Evolutionary conservation across 2,329 filamentous ascomycete species (phyloP), one percentile per base, ranked within the genome.

Genomic region (Colletotrichum aenigma): DNA sequence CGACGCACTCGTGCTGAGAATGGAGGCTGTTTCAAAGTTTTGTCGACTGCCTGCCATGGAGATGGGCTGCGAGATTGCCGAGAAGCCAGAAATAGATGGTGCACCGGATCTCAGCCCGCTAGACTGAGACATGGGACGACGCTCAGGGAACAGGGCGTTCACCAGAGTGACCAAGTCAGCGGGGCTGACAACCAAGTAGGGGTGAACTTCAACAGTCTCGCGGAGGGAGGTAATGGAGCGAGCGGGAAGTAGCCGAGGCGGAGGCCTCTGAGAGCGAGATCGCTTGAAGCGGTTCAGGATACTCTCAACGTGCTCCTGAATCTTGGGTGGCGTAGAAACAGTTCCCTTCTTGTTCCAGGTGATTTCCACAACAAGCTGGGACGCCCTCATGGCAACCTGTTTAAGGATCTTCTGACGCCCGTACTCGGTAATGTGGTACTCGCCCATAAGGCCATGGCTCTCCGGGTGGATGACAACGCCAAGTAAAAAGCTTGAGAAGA

Each of bases 371-470:
- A 96, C 95, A 78, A 95, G 90, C 80, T 94, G 93, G 81, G 96
- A 94, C 66, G 95, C 94, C 77, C 94, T 92, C 82, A 94, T 92
- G 71, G 94, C 95, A 72, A 98, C 93, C 82, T 96, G 94, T 80
- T 93, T 93, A 71, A 94, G 86, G 72, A 94, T 94, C 83, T 93
- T 96, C 81, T 98, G 94, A 58, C 97, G 92, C 56, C 95, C 96
- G 84, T 96, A 95, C 79, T 97, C 95, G 66, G 94, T 96, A 80
- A 98, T 95, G 85, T 98, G 95, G 83, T 98, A 96, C 80, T 98
- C 95, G 72, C 95, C 91, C 87, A 98, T 93, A 86, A 94, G 91
- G 70, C 92, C 91, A 79, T 92, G 90, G 68, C 90, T 96, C 89
- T 99, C 97, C 13, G 97, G 97, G 81, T 97, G 94, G 64, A 95